Evolutionary conservation across 2,329 filamentous ascomycete genomes (phyloP).

Genomic region (Talaromyces sp.): DNA sequence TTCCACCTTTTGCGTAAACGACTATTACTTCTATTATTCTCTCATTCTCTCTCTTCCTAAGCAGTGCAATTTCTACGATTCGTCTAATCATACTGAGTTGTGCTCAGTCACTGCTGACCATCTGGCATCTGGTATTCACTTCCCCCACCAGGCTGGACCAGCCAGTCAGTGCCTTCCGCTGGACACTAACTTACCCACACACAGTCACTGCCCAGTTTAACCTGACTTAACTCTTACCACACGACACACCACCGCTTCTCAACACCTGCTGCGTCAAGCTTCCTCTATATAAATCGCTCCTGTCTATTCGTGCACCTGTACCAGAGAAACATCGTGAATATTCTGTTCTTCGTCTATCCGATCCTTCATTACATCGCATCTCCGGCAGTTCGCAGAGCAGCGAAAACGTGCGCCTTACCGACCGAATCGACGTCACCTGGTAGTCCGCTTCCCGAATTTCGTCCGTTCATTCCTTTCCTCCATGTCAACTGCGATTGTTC

Average conservation of each 20-base stretch:
- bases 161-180: constrained; percentile 1
- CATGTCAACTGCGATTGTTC: constrained; percentile 1
- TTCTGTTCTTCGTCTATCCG: background rate
- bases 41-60: background rate
- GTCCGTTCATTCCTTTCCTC: constrained; percentile 4
- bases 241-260: constrained; percentile 7
- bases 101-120: background rate
- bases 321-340: background rate
- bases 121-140: background rate
- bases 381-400: background rate
- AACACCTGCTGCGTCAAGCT: background rate
- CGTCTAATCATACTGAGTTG: background rate
- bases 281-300: background rate
- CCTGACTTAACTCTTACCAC: constrained; percentile 13
- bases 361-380: background rate
- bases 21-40: background rate
- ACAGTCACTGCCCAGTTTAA: constrained; percentile 7
- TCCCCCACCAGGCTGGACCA: background rate
- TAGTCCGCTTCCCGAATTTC: background rate
- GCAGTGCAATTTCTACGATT: background rate
- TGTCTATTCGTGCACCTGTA: background rate
- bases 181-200: constrained; percentile 1
- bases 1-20: background rate
- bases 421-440: constrained; percentile 16
- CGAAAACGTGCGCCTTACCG: constrained; percentile 9